These are phyloP conservation scores for Corrigiola litoralis DNA, from an alignment of 179 eudicot species.

Conservation along the genomic window DNA sequence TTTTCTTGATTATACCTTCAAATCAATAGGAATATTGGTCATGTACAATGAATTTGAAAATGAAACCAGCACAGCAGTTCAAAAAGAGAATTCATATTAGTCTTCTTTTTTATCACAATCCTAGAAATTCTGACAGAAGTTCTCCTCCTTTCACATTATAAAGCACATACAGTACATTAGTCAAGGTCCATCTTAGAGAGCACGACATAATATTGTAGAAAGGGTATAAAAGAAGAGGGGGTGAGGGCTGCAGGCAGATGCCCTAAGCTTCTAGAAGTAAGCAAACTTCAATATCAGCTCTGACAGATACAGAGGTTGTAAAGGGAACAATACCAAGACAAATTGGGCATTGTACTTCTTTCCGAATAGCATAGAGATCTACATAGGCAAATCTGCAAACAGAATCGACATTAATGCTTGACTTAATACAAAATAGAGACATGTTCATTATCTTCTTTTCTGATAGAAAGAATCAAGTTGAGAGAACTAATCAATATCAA, in stretches of 20 bases:
- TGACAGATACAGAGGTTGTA: neutral
- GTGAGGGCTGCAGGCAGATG: neutral
- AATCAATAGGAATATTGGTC: neutral
- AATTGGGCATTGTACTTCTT: conserved; percentile 57
- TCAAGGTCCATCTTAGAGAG: neutral
- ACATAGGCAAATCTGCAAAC: conserved; percentile 38
- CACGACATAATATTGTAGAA: neutral
- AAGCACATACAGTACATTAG: neutral
- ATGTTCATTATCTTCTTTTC: too few species aligned
- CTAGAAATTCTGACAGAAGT: too few species aligned
- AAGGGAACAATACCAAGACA: conserved; percentile 45
- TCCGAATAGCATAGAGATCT: conserved; percentile 41
- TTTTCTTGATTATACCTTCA: conserved; percentile 53
- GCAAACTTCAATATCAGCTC: neutral
- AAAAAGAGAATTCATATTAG: neutral
- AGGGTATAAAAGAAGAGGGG: neutral
- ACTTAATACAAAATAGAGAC: neutral
- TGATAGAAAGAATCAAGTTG: neutral
- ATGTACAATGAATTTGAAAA: neutral
- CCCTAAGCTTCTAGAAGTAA: neutral
- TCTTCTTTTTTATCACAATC: neutral
- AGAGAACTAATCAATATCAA: neutral
- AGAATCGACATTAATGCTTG: neutral
- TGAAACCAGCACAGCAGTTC: neutral
- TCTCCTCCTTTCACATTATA: too few species aligned